phyloP scores from a whole-genome alignment of 768 basidiomycete genomes.

The Amanita polypyramis region DNA sequence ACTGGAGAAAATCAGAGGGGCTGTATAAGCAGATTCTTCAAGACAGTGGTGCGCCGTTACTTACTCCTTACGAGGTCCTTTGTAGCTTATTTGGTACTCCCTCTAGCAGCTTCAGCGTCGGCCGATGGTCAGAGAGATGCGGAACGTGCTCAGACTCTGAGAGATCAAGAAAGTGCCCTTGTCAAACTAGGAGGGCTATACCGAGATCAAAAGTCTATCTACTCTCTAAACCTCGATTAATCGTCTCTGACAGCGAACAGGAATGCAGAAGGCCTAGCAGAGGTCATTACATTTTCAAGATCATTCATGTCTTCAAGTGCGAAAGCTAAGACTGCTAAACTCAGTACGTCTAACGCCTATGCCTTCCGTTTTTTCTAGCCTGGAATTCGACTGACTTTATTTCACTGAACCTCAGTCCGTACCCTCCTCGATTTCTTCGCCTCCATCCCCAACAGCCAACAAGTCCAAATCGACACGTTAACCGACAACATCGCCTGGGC shows the following conservation, averaged over 20 bases:
- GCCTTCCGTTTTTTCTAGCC: background rate
- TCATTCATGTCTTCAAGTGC: conserved; percentile 90
- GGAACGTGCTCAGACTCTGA: conserved; percentile 46
- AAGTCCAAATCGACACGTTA: conserved; percentile 76
- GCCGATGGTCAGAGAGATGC: conserved; percentile 19
- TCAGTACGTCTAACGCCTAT: conserved; percentile 46
- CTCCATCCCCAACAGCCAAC: conserved; percentile 61
- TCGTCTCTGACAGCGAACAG: conserved; percentile 26
- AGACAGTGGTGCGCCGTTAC: conserved; percentile 21
- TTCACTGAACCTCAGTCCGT: conserved; percentile 68
- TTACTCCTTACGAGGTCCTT: background rate
- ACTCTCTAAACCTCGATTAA: background rate
- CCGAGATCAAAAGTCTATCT: conserved; percentile 68
- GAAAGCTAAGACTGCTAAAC: conserved; percentile 94
- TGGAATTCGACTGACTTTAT: background rate
- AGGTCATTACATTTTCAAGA: conserved; percentile 76
- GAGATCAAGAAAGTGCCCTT: conserved; percentile 80
- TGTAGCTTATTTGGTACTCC: background rate
- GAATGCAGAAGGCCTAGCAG: conserved; percentile 75
- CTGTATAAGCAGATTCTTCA: conserved; percentile 66
- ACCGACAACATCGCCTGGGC: conserved; percentile 92
- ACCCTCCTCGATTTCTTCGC: conserved; percentile 89
- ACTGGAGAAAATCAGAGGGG: conserved; percentile 55
- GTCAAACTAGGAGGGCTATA: conserved; percentile 82
- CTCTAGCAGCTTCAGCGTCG: background rate